Evolutionary conservation across 2,329 filamentous ascomycete species (phyloP).

Genomic region (Scleromitrula shiraiana): DNA sequence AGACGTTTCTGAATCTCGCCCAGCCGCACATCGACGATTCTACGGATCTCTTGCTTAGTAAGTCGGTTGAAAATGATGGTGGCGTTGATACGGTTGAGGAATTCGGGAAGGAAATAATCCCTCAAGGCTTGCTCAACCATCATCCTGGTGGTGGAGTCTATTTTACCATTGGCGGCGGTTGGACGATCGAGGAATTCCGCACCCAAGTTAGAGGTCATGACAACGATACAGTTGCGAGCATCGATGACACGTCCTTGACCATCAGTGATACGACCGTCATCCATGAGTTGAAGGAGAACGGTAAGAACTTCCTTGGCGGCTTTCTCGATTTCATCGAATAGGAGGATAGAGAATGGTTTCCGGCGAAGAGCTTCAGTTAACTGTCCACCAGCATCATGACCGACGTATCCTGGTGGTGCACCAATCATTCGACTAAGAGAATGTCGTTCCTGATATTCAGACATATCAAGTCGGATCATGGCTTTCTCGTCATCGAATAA

Average conservation of each 20-base stretch:
- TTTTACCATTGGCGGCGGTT: slow-evolving; percentile 68
- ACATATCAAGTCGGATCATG: slow-evolving; percentile 99
- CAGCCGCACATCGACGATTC: slow-evolving; percentile 88
- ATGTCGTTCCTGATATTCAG: slow-evolving; percentile 96
- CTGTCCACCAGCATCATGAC: slow-evolving; percentile 91
- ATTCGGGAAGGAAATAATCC: slow-evolving; percentile 96
- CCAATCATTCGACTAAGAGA: slow-evolving; percentile 96
- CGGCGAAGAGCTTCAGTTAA: slow-evolving; percentile 90
- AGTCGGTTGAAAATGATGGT: slow-evolving; percentile 98
- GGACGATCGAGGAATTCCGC: slow-evolving; percentile 86
- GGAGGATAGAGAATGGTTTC: slow-evolving; percentile 91
- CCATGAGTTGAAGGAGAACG: slow-evolving; percentile 97
- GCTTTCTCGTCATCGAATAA: slow-evolving; percentile 93
- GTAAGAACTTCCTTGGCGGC: slow-evolving; percentile 96
- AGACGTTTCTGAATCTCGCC: slow-evolving; percentile 86
- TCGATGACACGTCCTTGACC: slow-evolving; percentile 93
- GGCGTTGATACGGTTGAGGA: slow-evolving; percentile 94
- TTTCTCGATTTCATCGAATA: slow-evolving; percentile 98
- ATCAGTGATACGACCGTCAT: slow-evolving; percentile 96
- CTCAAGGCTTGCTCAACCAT: slow-evolving; percentile 86
- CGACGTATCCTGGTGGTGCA: slow-evolving; percentile 92
- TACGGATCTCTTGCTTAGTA: slow-evolving; percentile 80
- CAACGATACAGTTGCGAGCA: slow-evolving; percentile 95
- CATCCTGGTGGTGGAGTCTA: slow-evolving; percentile 78
- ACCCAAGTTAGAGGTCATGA: slow-evolving; percentile 97